Conservation (phyloP, 495 filamentous ascomycete species). For the Aspergillus leporis region DNA sequence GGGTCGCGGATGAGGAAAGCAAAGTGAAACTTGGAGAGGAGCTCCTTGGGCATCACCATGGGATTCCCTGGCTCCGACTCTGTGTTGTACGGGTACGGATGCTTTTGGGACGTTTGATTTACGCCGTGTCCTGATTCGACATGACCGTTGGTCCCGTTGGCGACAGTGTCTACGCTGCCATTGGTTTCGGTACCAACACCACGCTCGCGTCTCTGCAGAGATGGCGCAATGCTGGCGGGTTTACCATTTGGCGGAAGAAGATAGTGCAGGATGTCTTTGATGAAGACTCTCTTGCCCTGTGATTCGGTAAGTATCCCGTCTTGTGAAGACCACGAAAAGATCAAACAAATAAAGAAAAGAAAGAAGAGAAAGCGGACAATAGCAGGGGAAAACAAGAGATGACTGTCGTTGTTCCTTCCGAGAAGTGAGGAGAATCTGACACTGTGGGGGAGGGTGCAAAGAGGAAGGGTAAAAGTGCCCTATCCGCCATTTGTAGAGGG, state of each 20-base stretch:
- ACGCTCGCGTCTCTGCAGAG: conserved; percentile 61
- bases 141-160: conserved; percentile 28
- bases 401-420: background rate
- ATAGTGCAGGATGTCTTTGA: conserved; percentile 97
- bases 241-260: conserved; percentile 73
- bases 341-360: conserved; percentile 2
- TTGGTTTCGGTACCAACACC: conserved; percentile 56
- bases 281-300: conserved; percentile 78
- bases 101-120: conserved; percentile 19
- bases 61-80: conserved; percentile 67
- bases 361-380: background rate
- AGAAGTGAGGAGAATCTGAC: background rate
- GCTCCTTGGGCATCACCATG: conserved; percentile 71
- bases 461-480: background rate
- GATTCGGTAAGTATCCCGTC: conserved; percentile 39
- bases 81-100: conserved; percentile 60
- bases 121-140: conserved; percentile 14
- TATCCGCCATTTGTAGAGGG: background rate
- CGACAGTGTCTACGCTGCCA: conserved; percentile 25
- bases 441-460: background rate
- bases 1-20: conserved; percentile 98
- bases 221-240: conserved; percentile 70
- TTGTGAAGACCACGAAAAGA: background rate
- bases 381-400: background rate
- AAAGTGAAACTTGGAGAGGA: conserved; percentile 80